Conservation (phyloP, 2,329 filamentous ascomycete genomes). For the Botrytis aclada region DNA sequence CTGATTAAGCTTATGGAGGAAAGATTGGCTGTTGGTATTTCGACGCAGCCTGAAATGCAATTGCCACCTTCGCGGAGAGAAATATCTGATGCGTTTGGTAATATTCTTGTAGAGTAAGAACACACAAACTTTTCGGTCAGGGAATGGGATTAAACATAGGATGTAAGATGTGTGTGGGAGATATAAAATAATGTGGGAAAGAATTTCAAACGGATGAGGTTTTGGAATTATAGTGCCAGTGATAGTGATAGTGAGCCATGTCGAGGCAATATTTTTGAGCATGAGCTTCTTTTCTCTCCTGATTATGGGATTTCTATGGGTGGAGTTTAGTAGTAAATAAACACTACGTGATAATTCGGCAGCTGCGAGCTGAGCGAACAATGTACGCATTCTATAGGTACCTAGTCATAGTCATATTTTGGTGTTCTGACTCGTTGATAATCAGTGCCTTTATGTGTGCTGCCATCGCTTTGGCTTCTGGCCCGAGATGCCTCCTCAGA, state of each 20-base stretch:
- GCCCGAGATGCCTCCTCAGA: neutral
- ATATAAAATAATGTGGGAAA: neutral
- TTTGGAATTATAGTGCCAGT: neutral
- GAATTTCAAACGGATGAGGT: neutral
- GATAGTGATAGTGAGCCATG: neutral
- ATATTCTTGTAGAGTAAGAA: slow-evolving; percentile 30
- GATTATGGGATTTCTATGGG: neutral
- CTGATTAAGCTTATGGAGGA: slow-evolving; percentile 87
- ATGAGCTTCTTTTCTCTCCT: neutral
- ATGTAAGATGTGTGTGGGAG: neutral
- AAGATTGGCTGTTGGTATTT: slow-evolving; percentile 57
- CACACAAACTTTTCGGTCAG: neutral
- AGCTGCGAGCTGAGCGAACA: neutral
- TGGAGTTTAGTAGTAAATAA: neutral
- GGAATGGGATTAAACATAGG: neutral
- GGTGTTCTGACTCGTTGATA: neutral
- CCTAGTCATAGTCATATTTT: neutral
- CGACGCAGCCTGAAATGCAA: slow-evolving; percentile 27
- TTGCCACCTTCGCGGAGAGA: slow-evolving; percentile 33
- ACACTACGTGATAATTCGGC: neutral
- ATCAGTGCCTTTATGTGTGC: neutral
- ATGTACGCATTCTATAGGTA: neutral
- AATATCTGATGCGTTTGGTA: slow-evolving; percentile 37
- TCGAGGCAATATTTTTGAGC: neutral
- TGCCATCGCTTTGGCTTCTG: neutral